Conservation (phyloP, 2,329 filamentous ascomycete genomes). For the Pleoardoris graminearum region DNA sequence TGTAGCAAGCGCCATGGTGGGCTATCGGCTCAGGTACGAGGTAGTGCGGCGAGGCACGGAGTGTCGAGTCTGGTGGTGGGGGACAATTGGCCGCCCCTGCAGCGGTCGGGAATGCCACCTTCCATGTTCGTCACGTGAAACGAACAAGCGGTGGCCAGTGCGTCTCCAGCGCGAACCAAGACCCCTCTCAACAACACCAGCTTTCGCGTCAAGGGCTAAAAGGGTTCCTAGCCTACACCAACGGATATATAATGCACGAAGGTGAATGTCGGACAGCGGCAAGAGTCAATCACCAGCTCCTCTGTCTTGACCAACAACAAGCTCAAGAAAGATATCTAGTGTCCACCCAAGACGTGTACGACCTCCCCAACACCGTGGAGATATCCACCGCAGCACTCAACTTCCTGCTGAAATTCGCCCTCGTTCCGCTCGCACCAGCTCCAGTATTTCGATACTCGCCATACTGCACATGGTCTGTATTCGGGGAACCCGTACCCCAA, state of each 20-base stretch:
- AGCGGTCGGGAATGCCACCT: conserved; percentile 13
- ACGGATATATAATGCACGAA: too few species aligned
- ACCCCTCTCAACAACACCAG: too few species aligned
- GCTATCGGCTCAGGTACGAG: neutral
- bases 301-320: too few species aligned
- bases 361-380: conserved; percentile 49
- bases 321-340: conserved; percentile 26
- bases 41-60: neutral
- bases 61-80: conserved; percentile 8
- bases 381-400: conserved; percentile 50
- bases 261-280: neutral
- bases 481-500: conserved; percentile 56
- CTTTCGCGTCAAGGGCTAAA: too few species aligned
- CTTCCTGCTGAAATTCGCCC: conserved; percentile 55
- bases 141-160: neutral
- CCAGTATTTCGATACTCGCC: conserved; percentile 65
- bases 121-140: conserved; percentile 10
- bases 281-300: neutral
- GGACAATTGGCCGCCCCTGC: neutral
- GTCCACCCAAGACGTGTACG: conserved; percentile 38
- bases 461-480: conserved; percentile 58
- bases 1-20: conserved; percentile 67
- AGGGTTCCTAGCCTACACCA: too few species aligned
- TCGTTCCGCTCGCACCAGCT: conserved; percentile 56
- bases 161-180: neutral